Conservation (phyloP, 805 yeast species). For the Candida piceae region DNA sequence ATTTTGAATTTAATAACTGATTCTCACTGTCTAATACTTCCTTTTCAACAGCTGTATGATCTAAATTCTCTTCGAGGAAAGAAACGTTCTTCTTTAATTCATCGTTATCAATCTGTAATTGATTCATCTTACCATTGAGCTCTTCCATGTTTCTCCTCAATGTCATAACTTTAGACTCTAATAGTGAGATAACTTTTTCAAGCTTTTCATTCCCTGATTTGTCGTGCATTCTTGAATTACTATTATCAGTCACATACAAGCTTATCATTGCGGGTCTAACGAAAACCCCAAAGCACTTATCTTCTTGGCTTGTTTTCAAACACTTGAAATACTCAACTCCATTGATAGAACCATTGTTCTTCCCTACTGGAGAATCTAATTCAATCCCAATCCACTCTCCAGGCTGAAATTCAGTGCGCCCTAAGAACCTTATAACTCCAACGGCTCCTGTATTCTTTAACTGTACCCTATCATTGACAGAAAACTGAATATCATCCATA, state of each 20-base stretch:
- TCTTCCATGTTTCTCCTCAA: slow-evolving; percentile 27
- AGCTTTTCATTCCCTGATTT: slow-evolving; percentile 8
- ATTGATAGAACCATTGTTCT: slow-evolving; percentile 45
- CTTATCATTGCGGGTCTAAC: slow-evolving; percentile 34
- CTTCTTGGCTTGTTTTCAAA: neutral
- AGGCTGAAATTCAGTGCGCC: slow-evolving; percentile 51
- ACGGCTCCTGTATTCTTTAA: slow-evolving; percentile 26
- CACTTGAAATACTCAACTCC: slow-evolving; percentile 41
- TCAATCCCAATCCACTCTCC: slow-evolving; percentile 56
- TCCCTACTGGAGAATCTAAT: slow-evolving; percentile 36
- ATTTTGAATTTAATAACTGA: slow-evolving; percentile 11
- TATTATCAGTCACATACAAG: no score
- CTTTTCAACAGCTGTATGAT: slow-evolving; percentile 37
- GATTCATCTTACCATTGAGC: slow-evolving; percentile 21
- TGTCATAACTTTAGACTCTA: slow-evolving; percentile 42
- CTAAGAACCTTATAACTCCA: slow-evolving; percentile 48
- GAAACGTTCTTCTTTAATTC: slow-evolving; percentile 17
- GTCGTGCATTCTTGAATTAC: no score
- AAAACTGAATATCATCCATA: slow-evolving; percentile 4
- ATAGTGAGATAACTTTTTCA: slow-evolving; percentile 33
- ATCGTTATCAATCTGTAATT: slow-evolving; percentile 28
- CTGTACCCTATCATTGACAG: slow-evolving; percentile 30
- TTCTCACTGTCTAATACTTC: slow-evolving; percentile 35
- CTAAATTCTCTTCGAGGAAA: slow-evolving; percentile 27
- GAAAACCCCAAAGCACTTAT: slow-evolving; percentile 42